Conservation (phyloP, 176 grass and related monocot genomes). For the Panicum miliaceum region DNA sequence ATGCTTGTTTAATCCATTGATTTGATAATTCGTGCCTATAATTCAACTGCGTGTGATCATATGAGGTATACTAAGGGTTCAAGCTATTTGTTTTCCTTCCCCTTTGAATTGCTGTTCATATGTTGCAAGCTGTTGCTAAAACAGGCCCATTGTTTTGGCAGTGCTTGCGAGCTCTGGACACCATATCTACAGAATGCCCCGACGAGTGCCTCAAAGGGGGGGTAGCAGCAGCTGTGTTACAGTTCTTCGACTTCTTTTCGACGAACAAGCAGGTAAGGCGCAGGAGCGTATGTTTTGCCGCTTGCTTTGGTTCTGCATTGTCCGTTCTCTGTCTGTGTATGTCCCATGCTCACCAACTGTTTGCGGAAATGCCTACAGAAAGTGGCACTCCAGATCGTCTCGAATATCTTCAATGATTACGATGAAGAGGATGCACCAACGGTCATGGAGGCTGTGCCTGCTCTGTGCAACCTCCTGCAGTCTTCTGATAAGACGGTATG, state of each 20-base stretch:
- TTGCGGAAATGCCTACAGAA: constrained; percentile 50
- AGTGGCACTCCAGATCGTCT: constrained; percentile 50
- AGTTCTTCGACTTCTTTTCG: constrained; percentile 59
- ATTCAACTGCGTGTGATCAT: background rate
- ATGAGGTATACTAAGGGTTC: background rate
- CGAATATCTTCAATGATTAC: constrained; percentile 12
- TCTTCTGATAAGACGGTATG: constrained; percentile 47
- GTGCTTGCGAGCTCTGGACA: constrained; percentile 61
- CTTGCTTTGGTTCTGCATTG: background rate
- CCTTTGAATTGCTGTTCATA: background rate
- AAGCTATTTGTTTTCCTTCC: background rate
- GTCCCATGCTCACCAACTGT: constrained; percentile 20
- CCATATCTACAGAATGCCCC: constrained; percentile 39
- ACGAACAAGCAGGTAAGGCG: constrained; percentile 41
- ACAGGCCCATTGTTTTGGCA: background rate
- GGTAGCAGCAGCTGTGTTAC: constrained; percentile 56
- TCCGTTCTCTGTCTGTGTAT: background rate
- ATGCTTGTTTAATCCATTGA: background rate
- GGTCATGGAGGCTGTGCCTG: constrained; percentile 55
- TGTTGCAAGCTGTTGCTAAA: background rate
- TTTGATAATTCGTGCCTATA: constrained; percentile 4
- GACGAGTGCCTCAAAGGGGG: constrained; percentile 44
- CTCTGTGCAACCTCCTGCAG: constrained; percentile 61
- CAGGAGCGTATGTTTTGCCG: background rate
- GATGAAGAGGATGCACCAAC: constrained; percentile 8